Base-by-base conservation (phyloP, 2,329 filamentous ascomycete species). In the Hypoxylon sp. region DNA sequence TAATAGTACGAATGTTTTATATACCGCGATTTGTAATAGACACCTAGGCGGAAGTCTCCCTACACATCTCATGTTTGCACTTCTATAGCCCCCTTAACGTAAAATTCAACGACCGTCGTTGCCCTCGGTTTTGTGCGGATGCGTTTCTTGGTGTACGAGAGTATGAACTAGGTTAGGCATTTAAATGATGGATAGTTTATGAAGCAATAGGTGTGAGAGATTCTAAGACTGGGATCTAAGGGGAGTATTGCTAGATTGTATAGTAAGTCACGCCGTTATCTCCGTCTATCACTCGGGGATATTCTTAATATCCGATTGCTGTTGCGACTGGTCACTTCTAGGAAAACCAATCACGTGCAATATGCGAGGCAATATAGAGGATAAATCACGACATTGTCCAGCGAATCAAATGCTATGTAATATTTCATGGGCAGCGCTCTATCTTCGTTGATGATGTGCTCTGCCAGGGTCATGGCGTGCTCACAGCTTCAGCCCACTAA, bases 391-490 rank as follows among this genome's bases (percentile, higher is more conserved):
- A 35, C 19, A 15, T 15, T 32, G 4, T 52, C n/a, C 17, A 31
- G 54, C 54, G 47, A 58, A 57, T 58, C 19, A 53, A 47, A 24
- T 21, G 24, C 15, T 10, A 27, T 13, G 31, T 19, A 46, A 11
- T 47, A 46, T 52, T 24, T 31, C 10, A 31, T 42, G 15, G 17
- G 19, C 15, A 29, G 7, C 11, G 19, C n/a, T 6, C 15, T 17
- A 13, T 39, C 13, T 6, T n/a, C 10, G 21, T 17, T 47, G 11
- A 66, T 69, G 55, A 31, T 63, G 67, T 69, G 67, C 46, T 44
- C 13, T 48, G 51, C 55, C 8, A 42, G 60, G 64, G 50, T 3
- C 51, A 67, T 69, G 63, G 15, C 67, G 67, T 69, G 67, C 59
- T 69, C 17, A 24, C 32, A 46, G 29, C 39, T 66, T 57, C 39